Conservation (phyloP, 768 basidiomycete genomes). For the Tylopilus plumbeoviolaceoides region DNA sequence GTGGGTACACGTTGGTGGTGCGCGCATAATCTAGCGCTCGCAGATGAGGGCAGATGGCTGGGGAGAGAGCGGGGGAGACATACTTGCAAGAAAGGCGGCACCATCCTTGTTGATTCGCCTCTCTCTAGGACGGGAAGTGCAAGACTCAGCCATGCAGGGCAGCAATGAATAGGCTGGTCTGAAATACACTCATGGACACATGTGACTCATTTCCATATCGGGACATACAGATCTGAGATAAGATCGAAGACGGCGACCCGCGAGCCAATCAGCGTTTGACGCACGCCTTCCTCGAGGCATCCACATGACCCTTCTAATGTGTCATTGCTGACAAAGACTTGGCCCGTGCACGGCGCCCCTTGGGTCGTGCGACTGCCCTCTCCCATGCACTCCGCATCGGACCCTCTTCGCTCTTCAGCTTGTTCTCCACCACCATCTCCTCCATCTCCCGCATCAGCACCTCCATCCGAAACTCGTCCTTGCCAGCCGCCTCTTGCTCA, state of each 20-base stretch:
- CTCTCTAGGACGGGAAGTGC: not conserved
- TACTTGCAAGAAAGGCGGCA: not conserved
- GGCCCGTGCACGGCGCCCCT: constrained; percentile 23
- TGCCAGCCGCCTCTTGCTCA: constrained; percentile 16
- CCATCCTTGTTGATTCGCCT: constrained; percentile 9
- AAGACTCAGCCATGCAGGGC: not conserved
- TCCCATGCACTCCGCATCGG: constrained; percentile 57
- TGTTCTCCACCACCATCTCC: constrained; percentile 59
- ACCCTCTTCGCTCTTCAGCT: constrained; percentile 50
- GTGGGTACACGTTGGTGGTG: constrained; percentile 13
- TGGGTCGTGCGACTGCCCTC: constrained; percentile 28
- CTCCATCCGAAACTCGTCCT: constrained; percentile 35
- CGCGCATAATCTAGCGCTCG: constrained; percentile 17
- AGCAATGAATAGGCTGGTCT: not conserved
- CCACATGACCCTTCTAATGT: constrained; percentile 9
- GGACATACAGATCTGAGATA: constrained; percentile 15
- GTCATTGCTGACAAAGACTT: constrained; percentile 22
- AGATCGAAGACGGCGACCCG: constrained; percentile 10
- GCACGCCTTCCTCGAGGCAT: constrained; percentile 7
- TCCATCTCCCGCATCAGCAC: constrained; percentile 56
- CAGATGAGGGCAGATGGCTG: not conserved
- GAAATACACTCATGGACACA: constrained; percentile 2
- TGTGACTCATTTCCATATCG: constrained; percentile 16
- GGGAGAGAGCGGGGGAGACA: not conserved
- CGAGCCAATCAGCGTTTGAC: constrained; percentile 4